Evolutionary conservation across 495 filamentous ascomycete genomes (phyloP).

Genomic region (Stereocaulon alpinum): DNA sequence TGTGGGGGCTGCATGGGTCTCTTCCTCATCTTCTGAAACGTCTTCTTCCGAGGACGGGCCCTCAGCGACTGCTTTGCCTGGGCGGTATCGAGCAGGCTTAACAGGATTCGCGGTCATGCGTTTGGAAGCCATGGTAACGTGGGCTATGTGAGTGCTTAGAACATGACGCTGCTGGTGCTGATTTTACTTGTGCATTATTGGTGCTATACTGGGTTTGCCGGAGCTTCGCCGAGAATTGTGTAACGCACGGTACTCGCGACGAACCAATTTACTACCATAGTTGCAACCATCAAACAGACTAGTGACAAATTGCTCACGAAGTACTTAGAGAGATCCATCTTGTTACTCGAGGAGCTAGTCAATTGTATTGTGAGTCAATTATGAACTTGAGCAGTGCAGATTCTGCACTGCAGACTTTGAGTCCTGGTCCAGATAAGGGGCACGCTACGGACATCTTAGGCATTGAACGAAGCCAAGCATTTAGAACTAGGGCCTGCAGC

Average conservation of each 20-base stretch:
- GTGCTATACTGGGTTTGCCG: not conserved
- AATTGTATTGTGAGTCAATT: no score
- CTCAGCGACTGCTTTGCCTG: constrained; percentile 68
- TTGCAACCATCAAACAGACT: not conserved
- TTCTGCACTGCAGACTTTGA: no score
- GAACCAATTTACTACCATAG: not conserved
- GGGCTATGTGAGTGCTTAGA: not conserved
- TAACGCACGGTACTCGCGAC: constrained; percentile 1
- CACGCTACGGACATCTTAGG: no score
- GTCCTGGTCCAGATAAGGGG: no score
- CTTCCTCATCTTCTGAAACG: constrained; percentile 39
- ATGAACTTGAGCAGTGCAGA: no score
- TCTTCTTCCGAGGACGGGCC: constrained; percentile 54
- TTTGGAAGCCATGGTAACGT: constrained; percentile 63
- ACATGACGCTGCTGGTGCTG: not conserved
- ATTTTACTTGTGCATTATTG: not conserved
- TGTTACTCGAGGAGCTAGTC: not conserved
- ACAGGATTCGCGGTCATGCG: constrained; percentile 92
- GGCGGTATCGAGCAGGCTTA: constrained; percentile 71
- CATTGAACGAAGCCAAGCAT: no score
- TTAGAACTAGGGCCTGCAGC: no score
- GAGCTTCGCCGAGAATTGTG: not conserved
- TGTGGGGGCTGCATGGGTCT: constrained; percentile 30
- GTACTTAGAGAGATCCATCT: not conserved
- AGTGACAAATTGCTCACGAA: not conserved